Evolutionary conservation across 176 grass and related monocot species (phyloP), one percentile per base, ranked within the genome.

Genomic region (Avena insularis): DNA sequence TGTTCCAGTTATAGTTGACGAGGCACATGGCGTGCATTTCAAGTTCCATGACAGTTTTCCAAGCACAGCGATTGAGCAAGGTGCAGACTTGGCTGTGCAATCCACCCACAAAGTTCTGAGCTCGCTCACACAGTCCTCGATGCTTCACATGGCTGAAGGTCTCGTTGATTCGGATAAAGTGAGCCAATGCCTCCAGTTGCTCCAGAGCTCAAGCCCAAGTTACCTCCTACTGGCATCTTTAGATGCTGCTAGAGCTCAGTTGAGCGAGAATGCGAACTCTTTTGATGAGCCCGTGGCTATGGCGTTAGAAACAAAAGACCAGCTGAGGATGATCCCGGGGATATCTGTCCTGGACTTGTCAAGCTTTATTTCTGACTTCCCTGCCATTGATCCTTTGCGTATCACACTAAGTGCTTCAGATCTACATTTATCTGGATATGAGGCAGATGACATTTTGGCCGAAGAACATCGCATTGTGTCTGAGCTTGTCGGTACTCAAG

Each of bases 31-130:
- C 7, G 96, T 93, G 0, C 96, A 95, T 85, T 95, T 98, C 66
- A 70, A 82, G 79, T 98, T 98, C 66, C 88, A 92, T 35, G 29
- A 85, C 47, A 63, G 58, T 78, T 94, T 98, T 53, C 93, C 96
- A 20, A 90, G 82, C 36, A 93, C 93, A 11, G 92, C 91, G 6
- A 81, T 92, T 21, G 93, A 95, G 83, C 92, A 95, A 91, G 90
- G 96, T 56, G 96, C 91, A 5, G 93, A 95, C 12, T 45, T 98
- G 47, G 84, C 92, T 59, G 92, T 94, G 61, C 96, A 98, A 81
- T 98, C 96, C 51, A 98, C 93, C 0, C 96, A 98, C 89, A 98
- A 98, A 85, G 93, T 98, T 87, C 85, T 98, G 56, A 94, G 75
- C 68, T 98, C 93, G 0, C 94, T 98, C 25, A 98, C 96, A 48